A percentile compares a stretch with the other conserved stretches of the same genome.
phyloP scores from a whole-genome alignment of 148 eudicot species.

The Polygonum maritimum region DNA sequence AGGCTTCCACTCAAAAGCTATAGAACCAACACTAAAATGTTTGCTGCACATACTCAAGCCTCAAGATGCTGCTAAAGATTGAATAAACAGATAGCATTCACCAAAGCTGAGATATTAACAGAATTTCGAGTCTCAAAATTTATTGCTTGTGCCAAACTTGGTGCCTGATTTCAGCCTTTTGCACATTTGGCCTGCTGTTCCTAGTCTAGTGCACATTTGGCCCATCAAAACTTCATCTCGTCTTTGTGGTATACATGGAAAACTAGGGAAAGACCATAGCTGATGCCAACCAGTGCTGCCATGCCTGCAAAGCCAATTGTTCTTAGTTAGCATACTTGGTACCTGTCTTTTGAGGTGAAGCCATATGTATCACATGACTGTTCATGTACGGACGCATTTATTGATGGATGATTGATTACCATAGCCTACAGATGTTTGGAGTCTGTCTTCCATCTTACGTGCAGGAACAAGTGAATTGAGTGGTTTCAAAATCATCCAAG shows the following conservation, averaged over 20 bases:
- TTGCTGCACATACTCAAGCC: too few relatives aligned
- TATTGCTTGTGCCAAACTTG: too few relatives aligned
- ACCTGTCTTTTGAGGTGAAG: too few relatives aligned
- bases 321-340: neutral
- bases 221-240: constrained; percentile 30
- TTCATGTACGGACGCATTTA: neutral
- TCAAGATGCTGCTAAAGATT: too few relatives aligned
- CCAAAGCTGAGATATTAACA: too few relatives aligned
- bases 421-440: constrained; percentile 6
- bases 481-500: neutral
- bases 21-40: too few relatives aligned
- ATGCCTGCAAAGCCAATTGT: constrained; percentile 27
- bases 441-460: neutral
- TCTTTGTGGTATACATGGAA: constrained; percentile 31
- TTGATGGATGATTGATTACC: constrained; percentile 14
- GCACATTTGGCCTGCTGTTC: too few relatives aligned
- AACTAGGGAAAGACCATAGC: constrained; percentile 36
- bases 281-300: constrained; percentile 31
- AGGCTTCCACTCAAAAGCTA: too few relatives aligned
- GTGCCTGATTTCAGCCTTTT: too few relatives aligned
- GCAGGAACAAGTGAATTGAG: neutral
- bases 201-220: neutral
- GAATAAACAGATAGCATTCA: too few relatives aligned
- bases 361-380: neutral
- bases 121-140: too few relatives aligned